Percentiles rank a stretch among this genome's conserved stretches.
These are phyloP conservation scores for Rhodotorula toruloides DNA, from an alignment of 768 basidiomycete species.

Conservation along the genomic window DNA sequence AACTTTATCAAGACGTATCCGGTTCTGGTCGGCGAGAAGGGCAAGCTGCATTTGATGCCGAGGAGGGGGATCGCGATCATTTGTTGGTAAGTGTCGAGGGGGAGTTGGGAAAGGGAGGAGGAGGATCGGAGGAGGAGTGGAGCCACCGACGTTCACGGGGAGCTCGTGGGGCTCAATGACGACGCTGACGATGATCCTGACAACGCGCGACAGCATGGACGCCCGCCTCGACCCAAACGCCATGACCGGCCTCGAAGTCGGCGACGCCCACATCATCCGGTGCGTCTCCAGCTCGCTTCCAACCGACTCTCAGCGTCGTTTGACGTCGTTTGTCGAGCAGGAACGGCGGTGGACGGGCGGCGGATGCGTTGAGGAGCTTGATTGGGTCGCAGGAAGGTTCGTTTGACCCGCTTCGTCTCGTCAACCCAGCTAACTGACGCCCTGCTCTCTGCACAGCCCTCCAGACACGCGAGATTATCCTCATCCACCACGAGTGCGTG, in stretches of 20 bases:
- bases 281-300: not conserved
- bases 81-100: slow-evolving; percentile 1
- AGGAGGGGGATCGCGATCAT: slow-evolving; percentile 15
- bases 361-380: slow-evolving; percentile 12
- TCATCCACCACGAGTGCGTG: slow-evolving; percentile 18
- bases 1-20: slow-evolving; percentile 17
- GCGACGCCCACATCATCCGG: slow-evolving; percentile 26
- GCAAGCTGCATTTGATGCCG: slow-evolving; percentile 18
- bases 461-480: slow-evolving; percentile 12
- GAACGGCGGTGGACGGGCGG: slow-evolving; percentile 13
- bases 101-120: not conserved
- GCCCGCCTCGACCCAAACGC: slow-evolving; percentile 14
- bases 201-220: not conserved
- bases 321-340: not conserved
- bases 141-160: too few species aligned
- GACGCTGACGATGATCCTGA: too few species aligned
- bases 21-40: slow-evolving; percentile 16
- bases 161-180: too few species aligned
- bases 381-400: slow-evolving; percentile 5
- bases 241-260: slow-evolving; percentile 17
- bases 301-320: too few species aligned
- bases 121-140: too few species aligned
- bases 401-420: too few species aligned
- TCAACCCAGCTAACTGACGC: not conserved
- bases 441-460: not conserved